A percentile compares a stretch with the other conserved stretches of the same genome.
These are phyloP conservation scores for Kalaharituber pfeilii DNA, from an alignment of 2,329 filamentous ascomycete species.

Conservation along the genomic window DNA sequence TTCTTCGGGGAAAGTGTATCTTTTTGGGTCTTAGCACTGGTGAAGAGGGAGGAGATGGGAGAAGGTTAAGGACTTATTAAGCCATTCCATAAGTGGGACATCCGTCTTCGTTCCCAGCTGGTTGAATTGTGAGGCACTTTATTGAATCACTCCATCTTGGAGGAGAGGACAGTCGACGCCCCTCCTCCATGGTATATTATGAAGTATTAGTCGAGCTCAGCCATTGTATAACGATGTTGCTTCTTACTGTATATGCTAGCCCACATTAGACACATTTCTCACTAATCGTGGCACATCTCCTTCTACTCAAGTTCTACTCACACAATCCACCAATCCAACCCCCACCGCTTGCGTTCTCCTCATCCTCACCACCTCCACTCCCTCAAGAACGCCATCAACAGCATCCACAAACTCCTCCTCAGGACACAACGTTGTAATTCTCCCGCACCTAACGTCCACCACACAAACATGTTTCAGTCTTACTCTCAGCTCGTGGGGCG, in stretches of 20 bases:
- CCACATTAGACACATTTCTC: neutral
- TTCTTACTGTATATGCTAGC: constrained; percentile 19
- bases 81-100: constrained; percentile 21
- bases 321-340: constrained; percentile 20
- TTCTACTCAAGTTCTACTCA: neutral
- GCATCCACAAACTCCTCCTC: constrained; percentile 3
- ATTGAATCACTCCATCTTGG: neutral
- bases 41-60: neutral
- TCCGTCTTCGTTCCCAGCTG: constrained; percentile 23
- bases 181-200: neutral
- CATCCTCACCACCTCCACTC: constrained; percentile 3
- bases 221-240: neutral
- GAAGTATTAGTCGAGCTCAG: no score
- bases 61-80: constrained; percentile 8
- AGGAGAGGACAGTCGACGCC: neutral
- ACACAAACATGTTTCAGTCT: constrained; percentile 14
- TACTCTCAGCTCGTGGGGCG: constrained; percentile 14
- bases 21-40: neutral
- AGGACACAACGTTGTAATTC: neutral
- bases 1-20: constrained; percentile 44
- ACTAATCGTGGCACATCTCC: neutral
- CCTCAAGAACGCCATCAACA: constrained; percentile 1
- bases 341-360: constrained; percentile 12
- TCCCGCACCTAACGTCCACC: constrained; percentile 3
- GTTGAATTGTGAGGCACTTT: constrained; percentile 19